These are phyloP conservation scores for Ramularia collo-cygni DNA, from an alignment of 2,329 filamentous ascomycete species.

Conservation along the genomic window DNA sequence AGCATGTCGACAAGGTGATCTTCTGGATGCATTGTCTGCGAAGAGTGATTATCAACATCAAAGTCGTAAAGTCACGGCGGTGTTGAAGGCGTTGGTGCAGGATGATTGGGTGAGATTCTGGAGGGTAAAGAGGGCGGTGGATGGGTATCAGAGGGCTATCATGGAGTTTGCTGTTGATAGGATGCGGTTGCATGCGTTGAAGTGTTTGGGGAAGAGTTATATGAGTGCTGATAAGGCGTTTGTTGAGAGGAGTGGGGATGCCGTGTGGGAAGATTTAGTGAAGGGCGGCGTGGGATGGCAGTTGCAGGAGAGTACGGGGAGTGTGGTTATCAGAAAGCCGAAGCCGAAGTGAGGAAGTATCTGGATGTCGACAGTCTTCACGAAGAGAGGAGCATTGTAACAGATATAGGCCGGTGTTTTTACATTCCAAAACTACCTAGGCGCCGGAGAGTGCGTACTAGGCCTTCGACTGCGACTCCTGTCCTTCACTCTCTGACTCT, in stretches of 20 bases:
- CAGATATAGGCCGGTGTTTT: no score
- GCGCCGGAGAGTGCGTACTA: not conserved
- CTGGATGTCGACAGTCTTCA: no score
- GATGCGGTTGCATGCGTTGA: conserved; percentile 70
- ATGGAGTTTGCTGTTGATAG: conserved; percentile 73
- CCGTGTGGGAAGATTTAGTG: conserved; percentile 65
- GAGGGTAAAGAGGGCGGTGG: conserved; percentile 61
- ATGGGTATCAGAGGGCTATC: conserved; percentile 71
- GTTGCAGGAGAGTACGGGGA: conserved; percentile 53
- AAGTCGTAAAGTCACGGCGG: conserved; percentile 61
- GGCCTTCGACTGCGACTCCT: conserved; percentile 1
- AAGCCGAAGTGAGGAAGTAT: conserved; percentile 36
- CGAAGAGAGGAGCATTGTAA: no score
- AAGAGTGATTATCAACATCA: conserved; percentile 53
- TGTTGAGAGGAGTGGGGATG: conserved; percentile 61
- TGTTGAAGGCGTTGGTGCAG: conserved; percentile 64
- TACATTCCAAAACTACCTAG: no score
- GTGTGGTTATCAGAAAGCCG: conserved; percentile 66
- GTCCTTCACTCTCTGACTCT: conserved; percentile 6
- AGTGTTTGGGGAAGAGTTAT: conserved; percentile 80
- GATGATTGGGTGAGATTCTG: conserved; percentile 81
- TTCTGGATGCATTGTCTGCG: conserved; percentile 65
- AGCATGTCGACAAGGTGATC: conserved; percentile 72
- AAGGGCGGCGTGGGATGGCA: conserved; percentile 79
- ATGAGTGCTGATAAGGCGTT: conserved; percentile 62